Evolutionary conservation across 2,329 filamentous ascomycete species (phyloP).

Genomic region (Aspergillus sojae): DNA sequence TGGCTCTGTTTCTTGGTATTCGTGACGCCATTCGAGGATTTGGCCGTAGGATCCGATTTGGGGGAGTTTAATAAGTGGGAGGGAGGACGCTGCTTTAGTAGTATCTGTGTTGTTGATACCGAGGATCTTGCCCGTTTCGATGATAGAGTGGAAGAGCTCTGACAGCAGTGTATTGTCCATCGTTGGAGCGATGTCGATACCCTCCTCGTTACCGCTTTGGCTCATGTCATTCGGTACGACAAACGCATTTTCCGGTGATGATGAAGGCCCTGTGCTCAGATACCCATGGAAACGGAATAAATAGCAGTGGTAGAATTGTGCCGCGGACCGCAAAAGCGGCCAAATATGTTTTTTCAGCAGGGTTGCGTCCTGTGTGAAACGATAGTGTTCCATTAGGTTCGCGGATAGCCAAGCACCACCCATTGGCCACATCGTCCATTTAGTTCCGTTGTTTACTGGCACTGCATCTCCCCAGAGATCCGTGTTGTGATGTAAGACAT

Average conservation of each 20-base stretch:
- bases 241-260: conserved; percentile 26
- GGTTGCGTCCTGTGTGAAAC: conserved; percentile 46
- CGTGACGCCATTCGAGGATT: conserved; percentile 36
- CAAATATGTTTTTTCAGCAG: conserved; percentile 19
- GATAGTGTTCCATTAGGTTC: conserved; percentile 59
- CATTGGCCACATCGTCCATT: conserved; percentile 43
- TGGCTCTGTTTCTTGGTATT: conserved; percentile 46
- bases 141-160: conserved; percentile 31
- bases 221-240: conserved; percentile 8
- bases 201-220: background rate
- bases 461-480: conserved; percentile 61
- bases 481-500: conserved; percentile 59
- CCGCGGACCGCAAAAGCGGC: conserved; percentile 17
- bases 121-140: conserved; percentile 1
- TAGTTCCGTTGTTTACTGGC: conserved; percentile 47
- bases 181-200: conserved; percentile 36
- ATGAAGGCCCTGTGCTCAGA: conserved; percentile 18
- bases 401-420: conserved; percentile 61
- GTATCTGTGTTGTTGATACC: conserved; percentile 9
- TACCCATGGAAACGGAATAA: conserved; percentile 12
- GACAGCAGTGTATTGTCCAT: conserved; percentile 49
- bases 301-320: conserved; percentile 15
- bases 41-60: conserved; percentile 28
- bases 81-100: background rate
- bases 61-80: conserved; percentile 13